Evolutionary conservation across 2,329 filamentous ascomycete species (phyloP).

Genomic region (Epichloe sibirici): DNA sequence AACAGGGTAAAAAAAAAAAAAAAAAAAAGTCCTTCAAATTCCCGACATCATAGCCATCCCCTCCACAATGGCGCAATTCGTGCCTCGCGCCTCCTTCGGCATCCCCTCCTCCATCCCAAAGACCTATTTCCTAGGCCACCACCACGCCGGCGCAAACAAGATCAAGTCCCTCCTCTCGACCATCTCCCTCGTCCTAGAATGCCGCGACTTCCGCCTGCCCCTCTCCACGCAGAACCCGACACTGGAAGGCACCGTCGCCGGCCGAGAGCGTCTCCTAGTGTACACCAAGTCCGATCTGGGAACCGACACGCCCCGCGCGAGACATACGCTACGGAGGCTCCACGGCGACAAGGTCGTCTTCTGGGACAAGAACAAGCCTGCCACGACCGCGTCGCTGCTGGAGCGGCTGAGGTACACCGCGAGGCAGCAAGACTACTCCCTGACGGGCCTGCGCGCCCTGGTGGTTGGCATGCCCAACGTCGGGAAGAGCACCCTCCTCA

Average conservation of each 20-base stretch:
- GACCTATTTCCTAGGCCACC: constrained; percentile 92
- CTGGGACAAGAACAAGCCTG: constrained; percentile 27
- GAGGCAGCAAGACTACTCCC: constrained; percentile 30
- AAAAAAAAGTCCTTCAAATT: neutral
- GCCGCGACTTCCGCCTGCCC: constrained; percentile 84
- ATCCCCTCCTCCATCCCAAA: constrained; percentile 62
- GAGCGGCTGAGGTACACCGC: constrained; percentile 21
- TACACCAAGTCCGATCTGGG: constrained; percentile 85
- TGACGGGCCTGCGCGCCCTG: constrained; percentile 76
- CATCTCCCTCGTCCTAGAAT: constrained; percentile 85
- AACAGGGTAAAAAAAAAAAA: neutral
- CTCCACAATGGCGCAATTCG: constrained; percentile 37
- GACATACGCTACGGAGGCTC: constrained; percentile 19
- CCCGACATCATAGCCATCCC: neutral
- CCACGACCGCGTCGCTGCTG: constrained; percentile 27
- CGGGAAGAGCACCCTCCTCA: constrained; percentile 90
- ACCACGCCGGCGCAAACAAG: constrained; percentile 65
- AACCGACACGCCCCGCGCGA: constrained; percentile 18
- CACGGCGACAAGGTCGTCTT: constrained; percentile 27
- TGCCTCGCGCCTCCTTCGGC: constrained; percentile 63
- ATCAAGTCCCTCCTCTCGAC: constrained; percentile 72
- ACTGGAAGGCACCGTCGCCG: constrained; percentile 67
- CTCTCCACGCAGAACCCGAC: constrained; percentile 81
- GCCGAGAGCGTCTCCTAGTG: constrained; percentile 64
- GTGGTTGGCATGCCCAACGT: constrained; percentile 97